A percentile compares a stretch with the other conserved stretches of the same genome.
These are phyloP conservation scores for Pseudogymnoascus sp. DNA, from an alignment of 2,329 filamentous ascomycete genomes.

Conservation along the genomic window DNA sequence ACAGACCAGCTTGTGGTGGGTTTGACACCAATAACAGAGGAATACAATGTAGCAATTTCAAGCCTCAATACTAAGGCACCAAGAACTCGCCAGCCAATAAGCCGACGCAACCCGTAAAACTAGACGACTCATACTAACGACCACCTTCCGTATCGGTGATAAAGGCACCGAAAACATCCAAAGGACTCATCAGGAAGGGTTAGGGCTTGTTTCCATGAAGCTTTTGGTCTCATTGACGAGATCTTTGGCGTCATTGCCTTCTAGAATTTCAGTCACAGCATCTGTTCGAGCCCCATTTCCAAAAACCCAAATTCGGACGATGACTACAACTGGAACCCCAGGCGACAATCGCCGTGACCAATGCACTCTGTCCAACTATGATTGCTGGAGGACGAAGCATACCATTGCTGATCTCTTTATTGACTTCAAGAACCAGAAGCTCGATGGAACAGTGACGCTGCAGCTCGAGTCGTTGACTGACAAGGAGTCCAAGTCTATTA, in stretches of 20 bases:
- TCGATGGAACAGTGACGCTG: constrained; percentile 69
- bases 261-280: neutral
- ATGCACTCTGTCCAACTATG: constrained; percentile 87
- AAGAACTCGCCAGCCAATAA: neutral
- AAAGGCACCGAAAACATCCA: neutral
- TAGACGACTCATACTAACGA: neutral
- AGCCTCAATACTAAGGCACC: neutral
- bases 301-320: neutral
- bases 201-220: constrained; percentile 4
- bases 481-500: constrained; percentile 62
- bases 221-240: constrained; percentile 1
- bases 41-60: neutral
- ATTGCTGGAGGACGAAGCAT: constrained; percentile 76
- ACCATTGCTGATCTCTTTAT: constrained; percentile 74
- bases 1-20: neutral
- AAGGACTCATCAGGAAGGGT: neutral
- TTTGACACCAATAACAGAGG: neutral
- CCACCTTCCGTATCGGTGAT: constrained; percentile 7
- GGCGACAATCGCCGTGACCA: constrained; percentile 54
- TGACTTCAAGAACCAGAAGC: constrained; percentile 69
- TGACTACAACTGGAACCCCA: neutral
- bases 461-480: constrained; percentile 70
- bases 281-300: neutral
- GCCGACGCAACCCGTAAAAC: neutral
- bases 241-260: constrained; percentile 2